These are phyloP conservation scores for Aspergillus sp. DNA, from an alignment of 2,329 filamentous ascomycete species.

Conservation along the genomic window DNA sequence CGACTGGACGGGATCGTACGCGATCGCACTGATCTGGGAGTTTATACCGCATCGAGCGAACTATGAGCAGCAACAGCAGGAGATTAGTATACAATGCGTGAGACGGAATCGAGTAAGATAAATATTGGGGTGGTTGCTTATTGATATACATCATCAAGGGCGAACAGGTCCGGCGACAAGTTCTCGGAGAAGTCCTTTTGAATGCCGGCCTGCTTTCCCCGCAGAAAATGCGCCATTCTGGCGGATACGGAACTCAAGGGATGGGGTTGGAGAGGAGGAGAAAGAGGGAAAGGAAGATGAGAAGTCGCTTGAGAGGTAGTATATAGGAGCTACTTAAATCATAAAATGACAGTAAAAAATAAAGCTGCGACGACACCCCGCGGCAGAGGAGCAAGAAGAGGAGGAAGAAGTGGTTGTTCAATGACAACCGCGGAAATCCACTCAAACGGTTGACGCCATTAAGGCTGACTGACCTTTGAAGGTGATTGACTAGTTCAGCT, in stretches of 20 bases:
- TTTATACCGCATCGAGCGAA: constrained; percentile 79
- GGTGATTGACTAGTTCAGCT: constrained; percentile 23
- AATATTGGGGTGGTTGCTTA: constrained; percentile 10
- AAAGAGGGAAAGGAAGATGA: constrained; percentile 5
- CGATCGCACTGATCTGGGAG: constrained; percentile 72
- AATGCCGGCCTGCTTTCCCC: constrained; percentile 91
- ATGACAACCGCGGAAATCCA: too few species aligned
- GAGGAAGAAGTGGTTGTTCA: background rate
- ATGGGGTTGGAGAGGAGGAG: constrained; percentile 10
- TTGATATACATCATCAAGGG: constrained; percentile 71
- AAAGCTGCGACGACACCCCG: constrained; percentile 19
- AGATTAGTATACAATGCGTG: background rate
- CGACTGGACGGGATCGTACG: constrained; percentile 92
- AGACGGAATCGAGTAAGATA: background rate
- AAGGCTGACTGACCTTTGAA: background rate
- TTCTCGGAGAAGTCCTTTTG: constrained; percentile 85
- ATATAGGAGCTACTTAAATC: background rate
- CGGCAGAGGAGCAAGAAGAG: background rate
- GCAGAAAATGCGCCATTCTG: constrained; percentile 80
- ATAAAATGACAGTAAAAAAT: too few species aligned
- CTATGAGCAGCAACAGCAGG: constrained; percentile 32
- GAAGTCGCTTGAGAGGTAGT: constrained; percentile 22
- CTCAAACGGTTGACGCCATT: constrained; percentile 1
- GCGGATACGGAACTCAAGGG: constrained; percentile 4
- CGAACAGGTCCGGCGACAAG: constrained; percentile 75